Conservation (phyloP, 2,329 filamentous ascomycete species). For the Acephala macrosclerotiorum region DNA sequence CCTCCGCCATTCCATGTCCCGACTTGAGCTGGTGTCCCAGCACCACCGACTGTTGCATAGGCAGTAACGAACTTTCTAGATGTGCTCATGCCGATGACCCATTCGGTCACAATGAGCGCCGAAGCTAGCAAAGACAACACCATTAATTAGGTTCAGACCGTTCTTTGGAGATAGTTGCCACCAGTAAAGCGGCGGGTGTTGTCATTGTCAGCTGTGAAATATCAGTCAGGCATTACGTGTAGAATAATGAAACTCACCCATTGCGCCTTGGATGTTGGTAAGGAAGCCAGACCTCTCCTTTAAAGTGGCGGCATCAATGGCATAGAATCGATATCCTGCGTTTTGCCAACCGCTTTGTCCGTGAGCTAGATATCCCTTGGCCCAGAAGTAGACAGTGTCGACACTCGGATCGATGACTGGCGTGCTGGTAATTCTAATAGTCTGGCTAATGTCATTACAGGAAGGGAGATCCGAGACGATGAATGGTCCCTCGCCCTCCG, state of each 20-base stretch:
- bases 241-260: neutral
- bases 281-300: conserved; percentile 21
- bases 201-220: conserved; percentile 21
- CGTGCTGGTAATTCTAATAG: conserved; percentile 29
- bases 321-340: conserved; percentile 24
- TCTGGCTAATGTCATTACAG: conserved; percentile 26
- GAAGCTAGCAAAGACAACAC: conserved; percentile 59
- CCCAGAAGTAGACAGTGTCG: conserved; percentile 28
- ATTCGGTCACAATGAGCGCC: conserved; percentile 60
- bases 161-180: conserved; percentile 59
- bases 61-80: neutral
- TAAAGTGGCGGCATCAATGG: conserved; percentile 23
- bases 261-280: conserved; percentile 23
- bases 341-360: neutral
- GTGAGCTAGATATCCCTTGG: conserved; percentile 24
- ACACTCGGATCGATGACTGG: conserved; percentile 28
- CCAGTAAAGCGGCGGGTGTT: conserved; percentile 52
- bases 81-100: conserved; percentile 10
- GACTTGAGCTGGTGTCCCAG: neutral
- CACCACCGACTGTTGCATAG: neutral
- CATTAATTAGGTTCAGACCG: conserved; percentile 55
- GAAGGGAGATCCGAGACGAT: conserved; percentile 9
- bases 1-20: conserved; percentile 8
- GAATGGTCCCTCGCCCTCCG: conserved; percentile 51
- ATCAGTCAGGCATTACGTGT: neutral